phyloP scores from a whole-genome alignment of 2,329 filamentous ascomycete genomes.

The Drechslerella coelobrocha region DNA sequence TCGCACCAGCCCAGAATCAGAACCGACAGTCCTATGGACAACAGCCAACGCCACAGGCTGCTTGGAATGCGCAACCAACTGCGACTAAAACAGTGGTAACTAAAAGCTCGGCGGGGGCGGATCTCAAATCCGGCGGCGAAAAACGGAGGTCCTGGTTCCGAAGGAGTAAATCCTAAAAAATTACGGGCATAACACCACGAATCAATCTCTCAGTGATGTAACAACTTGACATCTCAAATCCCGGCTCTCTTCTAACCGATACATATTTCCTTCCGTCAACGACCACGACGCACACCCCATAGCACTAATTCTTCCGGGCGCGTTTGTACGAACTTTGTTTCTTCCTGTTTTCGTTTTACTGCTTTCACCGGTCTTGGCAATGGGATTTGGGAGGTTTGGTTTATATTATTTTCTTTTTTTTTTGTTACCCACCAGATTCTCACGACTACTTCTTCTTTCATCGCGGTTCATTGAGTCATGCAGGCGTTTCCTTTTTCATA shows the following conservation, averaged over 20 bases:
- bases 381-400: conserved; percentile 18
- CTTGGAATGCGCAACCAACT: conserved; percentile 30
- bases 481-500: conserved; percentile 25
- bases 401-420: conserved; percentile 20
- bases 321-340: conserved; percentile 29
- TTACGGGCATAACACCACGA: background rate
- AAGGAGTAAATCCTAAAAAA: conserved; percentile 46
- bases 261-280: background rate
- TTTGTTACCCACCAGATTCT: conserved; percentile 11
- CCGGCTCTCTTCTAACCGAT: conserved; percentile 12
- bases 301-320: conserved; percentile 12
- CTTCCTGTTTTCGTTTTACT: conserved; percentile 7
- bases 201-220: background rate
- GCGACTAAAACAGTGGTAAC: conserved; percentile 32
- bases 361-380: conserved; percentile 8
- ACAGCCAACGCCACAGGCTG: conserved; percentile 18
- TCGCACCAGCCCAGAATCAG: conserved; percentile 22
- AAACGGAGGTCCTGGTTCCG: conserved; percentile 48
- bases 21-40: conserved; percentile 39
- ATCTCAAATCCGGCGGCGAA: conserved; percentile 21
- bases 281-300: conserved; percentile 1
- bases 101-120: conserved; percentile 39
- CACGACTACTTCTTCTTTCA: background rate
- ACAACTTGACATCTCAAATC: background rate
- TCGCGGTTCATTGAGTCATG: conserved; percentile 25